Evolutionary conservation across 306 rosid genomes (phyloP), one percentile per base, ranked within the genome.

Genomic region (Crataegus laevigata): DNA sequence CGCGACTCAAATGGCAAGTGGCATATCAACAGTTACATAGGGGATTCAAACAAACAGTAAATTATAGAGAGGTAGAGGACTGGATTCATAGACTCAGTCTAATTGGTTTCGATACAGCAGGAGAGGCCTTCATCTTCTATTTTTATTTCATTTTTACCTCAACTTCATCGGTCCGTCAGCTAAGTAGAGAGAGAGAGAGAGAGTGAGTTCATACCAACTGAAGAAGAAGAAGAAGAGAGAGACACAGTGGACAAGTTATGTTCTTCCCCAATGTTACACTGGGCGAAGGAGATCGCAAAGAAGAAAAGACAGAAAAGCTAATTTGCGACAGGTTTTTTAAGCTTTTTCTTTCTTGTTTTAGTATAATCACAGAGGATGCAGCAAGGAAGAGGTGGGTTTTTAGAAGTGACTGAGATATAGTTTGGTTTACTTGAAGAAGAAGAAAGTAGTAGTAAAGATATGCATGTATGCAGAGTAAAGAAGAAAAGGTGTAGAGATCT

Each of bases 11-110:
- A 73, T 78, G 45, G 69, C 67, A 58, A 68, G 34, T 72, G 69
- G 85, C 55, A 78, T 78, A 68, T 76, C 87, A 69, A 78, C 89
- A 67, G 81, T 59, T 71, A 68, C 34, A 68, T 78, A 83, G 79
- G 54, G 81, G 61, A 75, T 59, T 75, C 68, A 26, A 57, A 77
- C 60, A 79, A 68, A 65, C 59, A 58, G 45, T 36, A 83, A 83
- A 64, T 66, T 65, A 67, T 69, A 80, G 75, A 82, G 78, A 80
- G 72, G 57, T 75, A 75, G 77, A 82, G 74, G 73, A 82, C 28
- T 55, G 75, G 74, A 66, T 67, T 81, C 62, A 73, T 54, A 68
- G 63, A 73, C 45, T 59, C 59, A 61, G 77, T 52, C 82, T 77
- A 64, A 75, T 79, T 51, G 77, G 68, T 47, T 57, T 65, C 52